Evolutionary conservation across 1,139 yeast species (phyloP).

Genomic region (Sugiyamaella pinicola): DNA sequence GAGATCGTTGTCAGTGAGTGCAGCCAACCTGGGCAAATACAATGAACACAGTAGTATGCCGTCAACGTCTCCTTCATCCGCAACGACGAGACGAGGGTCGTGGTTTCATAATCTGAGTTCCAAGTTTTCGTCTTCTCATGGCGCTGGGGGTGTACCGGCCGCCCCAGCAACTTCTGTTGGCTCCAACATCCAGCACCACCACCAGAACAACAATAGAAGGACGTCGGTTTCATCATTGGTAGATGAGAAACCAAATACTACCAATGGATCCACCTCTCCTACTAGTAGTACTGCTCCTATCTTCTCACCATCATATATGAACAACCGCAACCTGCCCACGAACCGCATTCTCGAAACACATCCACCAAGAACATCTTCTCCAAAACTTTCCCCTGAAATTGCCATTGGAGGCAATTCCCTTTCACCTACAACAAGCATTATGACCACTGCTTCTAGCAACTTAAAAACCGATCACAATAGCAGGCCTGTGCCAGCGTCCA

Average conservation of each 20-base stretch:
- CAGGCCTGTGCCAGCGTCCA: conserved; percentile 8
- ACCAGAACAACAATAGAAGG: not conserved
- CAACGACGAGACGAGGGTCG: conserved; percentile 24
- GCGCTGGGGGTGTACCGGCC: not conserved
- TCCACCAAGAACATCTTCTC: conserved; percentile 29
- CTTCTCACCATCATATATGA: conserved; percentile 5
- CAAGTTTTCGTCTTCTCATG: conserved; percentile 15
- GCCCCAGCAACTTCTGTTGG: not conserved
- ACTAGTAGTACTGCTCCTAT: not conserved
- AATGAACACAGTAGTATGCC: not conserved
- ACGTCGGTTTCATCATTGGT: not conserved
- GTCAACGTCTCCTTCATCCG: conserved; percentile 7
- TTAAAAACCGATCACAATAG: conserved; percentile 7
- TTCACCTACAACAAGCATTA: conserved; percentile 15
- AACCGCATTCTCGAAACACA: conserved; percentile 19
- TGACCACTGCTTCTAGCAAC: not conserved
- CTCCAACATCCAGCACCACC: not conserved
- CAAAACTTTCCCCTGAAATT: conserved; percentile 24
- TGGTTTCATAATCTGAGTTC: conserved; percentile 23
- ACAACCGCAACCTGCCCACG: conserved; percentile 15
- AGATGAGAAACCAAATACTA: not conserved
- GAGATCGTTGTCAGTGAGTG: conserved; percentile 13
- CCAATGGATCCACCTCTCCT: conserved; percentile 6
- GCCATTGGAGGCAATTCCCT: conserved; percentile 21
- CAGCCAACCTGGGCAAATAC: conserved; percentile 5